Percentiles rank a stretch among this genome's conserved stretches.
Evolutionary conservation across 2,329 filamentous ascomycete species (phyloP).

Genomic region (Hirsutella rhossiliensis): DNA sequence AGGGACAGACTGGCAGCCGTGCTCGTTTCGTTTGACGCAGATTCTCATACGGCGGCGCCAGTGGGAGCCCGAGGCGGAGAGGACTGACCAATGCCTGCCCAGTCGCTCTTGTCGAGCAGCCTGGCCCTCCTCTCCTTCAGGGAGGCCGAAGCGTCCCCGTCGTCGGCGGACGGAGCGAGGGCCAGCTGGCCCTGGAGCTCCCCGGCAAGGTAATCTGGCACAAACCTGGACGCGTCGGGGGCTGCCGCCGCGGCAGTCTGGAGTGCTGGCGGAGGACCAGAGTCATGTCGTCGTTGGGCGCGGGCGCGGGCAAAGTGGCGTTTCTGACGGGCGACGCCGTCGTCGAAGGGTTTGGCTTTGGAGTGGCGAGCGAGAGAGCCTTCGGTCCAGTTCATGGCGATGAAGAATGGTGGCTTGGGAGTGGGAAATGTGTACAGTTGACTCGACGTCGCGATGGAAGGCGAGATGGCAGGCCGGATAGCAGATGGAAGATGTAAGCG

Average conservation of each 20-base stretch:
- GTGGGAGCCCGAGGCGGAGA: not conserved
- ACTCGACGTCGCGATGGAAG: not conserved
- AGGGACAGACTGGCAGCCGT: no score
- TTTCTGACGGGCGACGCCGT: conserved; percentile 22
- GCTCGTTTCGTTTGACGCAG: no score
- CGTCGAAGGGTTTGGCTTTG: conserved; percentile 18
- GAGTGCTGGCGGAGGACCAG: not conserved
- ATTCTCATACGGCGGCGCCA: no score
- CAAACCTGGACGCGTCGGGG: not conserved
- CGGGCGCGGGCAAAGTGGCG: conserved; percentile 25
- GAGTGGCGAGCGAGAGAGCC: conserved; percentile 24
- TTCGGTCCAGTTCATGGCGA: conserved; percentile 30
- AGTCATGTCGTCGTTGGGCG: conserved; percentile 3
- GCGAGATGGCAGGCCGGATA: no score
- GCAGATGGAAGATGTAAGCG: no score
- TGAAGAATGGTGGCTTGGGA: not conserved
- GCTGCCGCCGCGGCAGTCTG: not conserved
- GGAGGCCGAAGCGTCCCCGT: not conserved
- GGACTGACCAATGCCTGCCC: not conserved
- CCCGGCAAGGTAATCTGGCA: no score
- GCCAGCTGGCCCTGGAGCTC: no score
- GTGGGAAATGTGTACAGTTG: not conserved
- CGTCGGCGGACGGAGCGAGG: no score
- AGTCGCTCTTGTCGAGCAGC: not conserved
- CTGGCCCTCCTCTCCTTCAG: not conserved